These are phyloP conservation scores for Sclerospora graminicola DNA, from an alignment of 352 stramenopile species.

Conservation along the genomic window DNA sequence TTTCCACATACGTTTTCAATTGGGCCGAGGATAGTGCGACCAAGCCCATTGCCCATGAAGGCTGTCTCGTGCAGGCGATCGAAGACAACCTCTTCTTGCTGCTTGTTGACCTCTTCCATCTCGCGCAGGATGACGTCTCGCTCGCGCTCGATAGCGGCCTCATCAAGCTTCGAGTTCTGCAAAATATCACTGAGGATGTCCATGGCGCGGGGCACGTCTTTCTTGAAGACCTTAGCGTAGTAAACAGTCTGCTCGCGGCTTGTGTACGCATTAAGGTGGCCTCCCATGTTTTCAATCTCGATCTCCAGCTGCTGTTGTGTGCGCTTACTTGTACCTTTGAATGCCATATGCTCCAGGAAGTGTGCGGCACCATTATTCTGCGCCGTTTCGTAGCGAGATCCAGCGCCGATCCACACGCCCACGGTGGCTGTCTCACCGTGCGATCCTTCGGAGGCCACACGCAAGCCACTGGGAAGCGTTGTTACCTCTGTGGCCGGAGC, in stretches of 20 bases:
- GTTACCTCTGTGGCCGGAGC: constrained; percentile 94
- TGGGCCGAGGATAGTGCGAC: constrained; percentile 97
- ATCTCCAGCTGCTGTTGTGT: constrained; percentile 98
- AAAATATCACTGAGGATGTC: constrained; percentile 99
- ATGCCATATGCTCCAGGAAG: constrained; percentile 99
- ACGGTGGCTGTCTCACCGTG: constrained; percentile 97
- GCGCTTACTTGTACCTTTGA: constrained; percentile 97
- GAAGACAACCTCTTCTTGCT: constrained; percentile 97
- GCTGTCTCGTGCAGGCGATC: constrained; percentile 99
- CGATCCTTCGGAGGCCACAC: constrained; percentile 95
- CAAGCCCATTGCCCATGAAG: constrained; percentile 95
- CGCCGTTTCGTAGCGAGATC: constrained; percentile 96
- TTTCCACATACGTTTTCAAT: constrained; percentile 94
- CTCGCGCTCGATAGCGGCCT: constrained; percentile 93
- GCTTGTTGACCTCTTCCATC: constrained; percentile 99
- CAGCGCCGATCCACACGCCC: constrained; percentile 95
- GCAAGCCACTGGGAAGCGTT: constrained; percentile 92
- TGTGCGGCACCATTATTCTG: constrained; percentile 99
- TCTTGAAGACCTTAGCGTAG: constrained; percentile 99
- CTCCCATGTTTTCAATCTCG: constrained; percentile 99
- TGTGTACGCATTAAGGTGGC: constrained; percentile 99
- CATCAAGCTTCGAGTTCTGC: constrained; percentile 96
- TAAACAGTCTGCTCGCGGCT: constrained; percentile 99
- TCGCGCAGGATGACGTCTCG: constrained; percentile 98
- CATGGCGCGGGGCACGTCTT: constrained; percentile 94